Evolutionary conservation across 768 basidiomycete species (phyloP).

Genomic region (Hypholoma fasciculare): DNA sequence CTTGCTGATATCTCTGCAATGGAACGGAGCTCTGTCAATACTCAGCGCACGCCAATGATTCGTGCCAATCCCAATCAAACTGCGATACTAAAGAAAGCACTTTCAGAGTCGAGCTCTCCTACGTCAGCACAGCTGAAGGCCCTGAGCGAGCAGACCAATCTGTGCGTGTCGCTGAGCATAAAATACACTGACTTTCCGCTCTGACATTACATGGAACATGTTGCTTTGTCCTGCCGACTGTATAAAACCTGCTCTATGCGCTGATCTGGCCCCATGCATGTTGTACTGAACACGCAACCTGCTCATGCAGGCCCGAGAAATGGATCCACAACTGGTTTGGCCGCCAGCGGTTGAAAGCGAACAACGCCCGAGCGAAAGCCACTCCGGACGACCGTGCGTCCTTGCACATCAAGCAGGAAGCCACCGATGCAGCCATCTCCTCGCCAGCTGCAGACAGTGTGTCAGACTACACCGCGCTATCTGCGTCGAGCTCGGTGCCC

Average conservation of each 20-base stretch:
- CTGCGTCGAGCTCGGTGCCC: not conserved
- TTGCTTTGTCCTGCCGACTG: not conserved
- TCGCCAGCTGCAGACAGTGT: not conserved
- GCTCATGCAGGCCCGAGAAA: constrained; percentile 24
- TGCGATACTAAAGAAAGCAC: constrained; percentile 26
- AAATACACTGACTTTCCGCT: not conserved
- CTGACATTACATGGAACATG: not conserved
- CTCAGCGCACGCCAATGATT: constrained; percentile 6
- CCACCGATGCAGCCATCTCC: not conserved
- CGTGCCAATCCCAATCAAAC: constrained; percentile 27
- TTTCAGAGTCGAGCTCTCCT: constrained; percentile 18
- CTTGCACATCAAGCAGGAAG: constrained; percentile 11
- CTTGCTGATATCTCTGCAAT: not conserved
- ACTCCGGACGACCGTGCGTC: constrained; percentile 4
- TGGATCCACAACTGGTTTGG: constrained; percentile 38
- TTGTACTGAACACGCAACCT: not conserved
- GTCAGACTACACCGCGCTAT: not conserved
- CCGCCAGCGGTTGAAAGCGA: constrained; percentile 27
- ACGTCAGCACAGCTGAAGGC: constrained; percentile 20
- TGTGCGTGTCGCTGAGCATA: not conserved
- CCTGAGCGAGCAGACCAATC: constrained; percentile 29
- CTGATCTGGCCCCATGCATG: not conserved
- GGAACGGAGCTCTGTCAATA: not conserved
- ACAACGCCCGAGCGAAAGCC: constrained; percentile 13
- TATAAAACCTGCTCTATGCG: no score